A percentile compares a stretch with the other conserved stretches of the same genome.
Evolutionary conservation across 208 protist genomes (phyloP).

Genomic region (Leishmania mexicana): DNA sequence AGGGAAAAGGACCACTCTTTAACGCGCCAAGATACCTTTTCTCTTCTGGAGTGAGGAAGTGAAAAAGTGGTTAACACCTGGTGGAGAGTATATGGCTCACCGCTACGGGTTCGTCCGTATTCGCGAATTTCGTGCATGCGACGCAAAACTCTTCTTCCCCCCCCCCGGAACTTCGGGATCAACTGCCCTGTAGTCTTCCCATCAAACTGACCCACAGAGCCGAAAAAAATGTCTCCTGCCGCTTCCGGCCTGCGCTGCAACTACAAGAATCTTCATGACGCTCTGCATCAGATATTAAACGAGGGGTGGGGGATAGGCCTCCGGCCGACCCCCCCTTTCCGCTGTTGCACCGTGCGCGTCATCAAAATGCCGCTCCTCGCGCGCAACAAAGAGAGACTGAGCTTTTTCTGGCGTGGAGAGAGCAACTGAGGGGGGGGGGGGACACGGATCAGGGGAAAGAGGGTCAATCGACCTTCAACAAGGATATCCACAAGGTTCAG

Average conservation of each 20-base stretch:
- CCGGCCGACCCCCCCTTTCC: not conserved
- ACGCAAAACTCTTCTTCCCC: not conserved
- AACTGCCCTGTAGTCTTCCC: no score
- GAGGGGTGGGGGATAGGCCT: not conserved
- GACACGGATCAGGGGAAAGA: not conserved
- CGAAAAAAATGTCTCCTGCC: not conserved
- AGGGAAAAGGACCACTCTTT: not conserved
- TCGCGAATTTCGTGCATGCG: not conserved
- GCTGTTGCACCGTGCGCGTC: not conserved
- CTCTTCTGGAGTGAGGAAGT: not conserved
- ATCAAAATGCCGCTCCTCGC: not conserved
- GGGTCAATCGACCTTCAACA: no score
- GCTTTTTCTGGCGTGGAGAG: not conserved
- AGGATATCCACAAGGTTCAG: not conserved
- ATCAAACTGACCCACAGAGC: not conserved
- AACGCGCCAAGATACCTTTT: not conserved
- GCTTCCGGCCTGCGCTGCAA: not conserved
- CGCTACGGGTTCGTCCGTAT: not conserved
- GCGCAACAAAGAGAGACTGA: not conserved
- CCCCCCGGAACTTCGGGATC: not conserved
- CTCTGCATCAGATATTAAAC: no score
- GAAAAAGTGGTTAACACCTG: not conserved
- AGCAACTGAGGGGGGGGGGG: not conserved
- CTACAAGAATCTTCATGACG: not conserved
- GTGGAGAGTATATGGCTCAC: not conserved